Evolutionary conservation across 805 yeast genomes (phyloP).

Genomic region (Sugiyamaella chiloensis): DNA sequence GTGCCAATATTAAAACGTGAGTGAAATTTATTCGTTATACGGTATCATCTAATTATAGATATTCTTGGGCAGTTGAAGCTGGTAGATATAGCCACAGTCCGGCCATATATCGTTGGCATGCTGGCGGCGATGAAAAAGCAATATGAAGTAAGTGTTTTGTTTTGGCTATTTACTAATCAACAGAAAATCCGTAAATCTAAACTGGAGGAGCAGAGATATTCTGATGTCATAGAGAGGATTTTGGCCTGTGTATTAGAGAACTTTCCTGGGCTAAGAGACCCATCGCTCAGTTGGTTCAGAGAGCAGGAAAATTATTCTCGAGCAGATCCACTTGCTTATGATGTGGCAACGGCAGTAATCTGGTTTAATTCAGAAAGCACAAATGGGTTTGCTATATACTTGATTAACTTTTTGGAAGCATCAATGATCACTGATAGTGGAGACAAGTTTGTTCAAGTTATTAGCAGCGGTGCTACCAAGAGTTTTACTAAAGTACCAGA

Average conservation of each 20-base stretch:
- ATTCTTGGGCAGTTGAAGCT: too few species aligned
- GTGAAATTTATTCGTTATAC: too few species aligned
- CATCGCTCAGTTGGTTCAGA: conserved; percentile 8
- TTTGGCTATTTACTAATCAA: too few species aligned
- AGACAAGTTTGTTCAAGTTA: conserved; percentile 3
- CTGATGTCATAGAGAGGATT: background rate
- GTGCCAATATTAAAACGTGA: background rate
- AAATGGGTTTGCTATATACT: background rate
- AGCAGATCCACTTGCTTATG: conserved; percentile 8
- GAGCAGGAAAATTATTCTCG: conserved; percentile 1
- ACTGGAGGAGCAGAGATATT: background rate
- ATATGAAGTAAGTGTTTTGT: too few species aligned
- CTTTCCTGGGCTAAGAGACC: conserved; percentile 4
- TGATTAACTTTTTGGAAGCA: conserved; percentile 8
- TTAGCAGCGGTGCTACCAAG: conserved; percentile 1
- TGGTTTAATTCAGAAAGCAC: conserved; percentile 5
- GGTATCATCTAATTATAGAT: too few species aligned
- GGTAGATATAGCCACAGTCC: background rate
- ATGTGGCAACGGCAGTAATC: conserved; percentile 5
- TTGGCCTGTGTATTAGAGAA: background rate
- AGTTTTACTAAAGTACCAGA: background rate
- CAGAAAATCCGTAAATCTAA: background rate
- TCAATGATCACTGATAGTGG: conserved; percentile 5
- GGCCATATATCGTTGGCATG: background rate
- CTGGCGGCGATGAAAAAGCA: background rate